phyloP scores from a whole-genome alignment of 2,329 filamentous ascomycete species.

The Colletotrichum acutatum region DNA sequence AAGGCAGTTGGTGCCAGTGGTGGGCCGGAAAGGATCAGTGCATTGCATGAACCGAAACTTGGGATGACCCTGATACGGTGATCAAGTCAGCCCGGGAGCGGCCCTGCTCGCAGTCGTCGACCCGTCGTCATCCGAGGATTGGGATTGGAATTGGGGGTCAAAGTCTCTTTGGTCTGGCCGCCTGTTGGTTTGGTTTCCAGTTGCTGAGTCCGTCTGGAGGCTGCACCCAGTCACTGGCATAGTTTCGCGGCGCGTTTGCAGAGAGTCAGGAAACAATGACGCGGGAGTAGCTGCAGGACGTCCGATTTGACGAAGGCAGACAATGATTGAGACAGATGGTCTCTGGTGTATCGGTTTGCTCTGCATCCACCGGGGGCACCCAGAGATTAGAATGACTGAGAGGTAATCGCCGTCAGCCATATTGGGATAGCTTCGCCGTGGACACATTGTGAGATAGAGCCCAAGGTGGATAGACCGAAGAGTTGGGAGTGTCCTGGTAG shows the following conservation, averaged over 20 bases:
- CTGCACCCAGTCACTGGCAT: conserved; percentile 10
- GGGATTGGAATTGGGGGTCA: not conserved
- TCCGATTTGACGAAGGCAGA: conserved; percentile 1
- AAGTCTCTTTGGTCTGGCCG: not conserved
- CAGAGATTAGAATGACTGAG: too few relatives aligned
- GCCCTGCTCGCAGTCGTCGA: conserved; percentile 12
- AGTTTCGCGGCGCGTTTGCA: conserved; percentile 22
- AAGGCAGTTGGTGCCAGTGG: not conserved
- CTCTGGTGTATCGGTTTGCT: not conserved
- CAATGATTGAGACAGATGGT: not conserved
- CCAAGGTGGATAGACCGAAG: not conserved
- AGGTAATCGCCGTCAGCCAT: not conserved
- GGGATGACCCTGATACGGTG: conserved; percentile 24
- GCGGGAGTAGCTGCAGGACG: not conserved
- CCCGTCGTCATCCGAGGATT: conserved; percentile 25
- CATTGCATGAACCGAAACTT: conserved; percentile 32
- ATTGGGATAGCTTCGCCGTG: not conserved
- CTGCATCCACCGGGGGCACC: too few relatives aligned
- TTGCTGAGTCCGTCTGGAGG: not conserved
- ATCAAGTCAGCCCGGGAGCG: conserved; percentile 13
- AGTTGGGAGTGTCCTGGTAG: not conserved
- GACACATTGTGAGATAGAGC: not conserved
- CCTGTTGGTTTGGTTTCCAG: not conserved
- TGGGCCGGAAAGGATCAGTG: conserved; percentile 21
- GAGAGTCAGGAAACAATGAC: not conserved